A percentile compares a stretch with the other conserved stretches of the same genome.
phyloP scores from a whole-genome alignment of 495 filamentous ascomycete species.

The Hyaloscypha hepaticicola region DNA sequence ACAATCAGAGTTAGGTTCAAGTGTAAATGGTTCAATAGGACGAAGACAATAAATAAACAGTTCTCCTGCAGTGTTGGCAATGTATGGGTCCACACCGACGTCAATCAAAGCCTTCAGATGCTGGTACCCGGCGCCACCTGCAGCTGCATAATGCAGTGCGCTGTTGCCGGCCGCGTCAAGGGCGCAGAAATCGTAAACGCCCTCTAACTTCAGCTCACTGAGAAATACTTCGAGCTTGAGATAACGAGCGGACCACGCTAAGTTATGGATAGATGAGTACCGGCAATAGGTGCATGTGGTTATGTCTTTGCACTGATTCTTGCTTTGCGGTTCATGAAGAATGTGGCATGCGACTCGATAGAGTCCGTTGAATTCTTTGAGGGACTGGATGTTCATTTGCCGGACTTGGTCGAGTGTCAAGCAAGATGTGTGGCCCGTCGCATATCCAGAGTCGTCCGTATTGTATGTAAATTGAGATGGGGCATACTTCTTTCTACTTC shows the following conservation, averaged over 20 bases:
- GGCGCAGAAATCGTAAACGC: constrained; percentile 15
- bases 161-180: constrained; percentile 24
- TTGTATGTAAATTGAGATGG: constrained; percentile 15
- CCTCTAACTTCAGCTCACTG: constrained; percentile 13
- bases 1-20: constrained; percentile 13
- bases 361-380: constrained; percentile 26
- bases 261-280: constrained; percentile 27
- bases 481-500: constrained; percentile 14
- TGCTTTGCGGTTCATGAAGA: constrained; percentile 21
- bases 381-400: constrained; percentile 7
- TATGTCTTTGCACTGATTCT: constrained; percentile 13
- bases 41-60: constrained; percentile 22
- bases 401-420: constrained; percentile 4
- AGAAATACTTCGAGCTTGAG: constrained; percentile 24
- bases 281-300: constrained; percentile 20
- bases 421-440: constrained; percentile 13
- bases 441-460: constrained; percentile 26
- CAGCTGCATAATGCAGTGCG: constrained; percentile 25
- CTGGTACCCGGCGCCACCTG: constrained; percentile 17
- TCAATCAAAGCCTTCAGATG: constrained; percentile 17
- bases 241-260: constrained; percentile 24
- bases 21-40: constrained; percentile 16
- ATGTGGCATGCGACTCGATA: constrained; percentile 24
- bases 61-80: constrained; percentile 21
- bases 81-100: constrained; percentile 18